phyloP scores from a whole-genome alignment of 148 eudicot genomes.

The Limonium bicolor region DNA sequence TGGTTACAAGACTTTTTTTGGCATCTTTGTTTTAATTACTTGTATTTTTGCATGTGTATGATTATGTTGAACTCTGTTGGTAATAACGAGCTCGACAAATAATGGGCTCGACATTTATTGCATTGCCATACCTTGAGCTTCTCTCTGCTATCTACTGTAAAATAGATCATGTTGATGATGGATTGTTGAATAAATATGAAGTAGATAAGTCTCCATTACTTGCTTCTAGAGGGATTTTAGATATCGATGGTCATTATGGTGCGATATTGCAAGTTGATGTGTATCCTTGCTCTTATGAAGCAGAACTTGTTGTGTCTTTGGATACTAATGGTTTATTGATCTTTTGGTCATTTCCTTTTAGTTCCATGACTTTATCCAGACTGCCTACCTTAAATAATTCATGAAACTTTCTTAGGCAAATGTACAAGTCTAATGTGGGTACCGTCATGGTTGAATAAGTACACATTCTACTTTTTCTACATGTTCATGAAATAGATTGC shows the following conservation, averaged over 20 bases:
- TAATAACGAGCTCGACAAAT: too few relatives aligned
- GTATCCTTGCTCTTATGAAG: constrained; percentile 36
- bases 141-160: constrained; percentile 29
- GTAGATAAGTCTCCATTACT: constrained; percentile 19
- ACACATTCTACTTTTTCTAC: constrained; percentile 55
- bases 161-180: constrained; percentile 14
- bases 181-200: constrained; percentile 14
- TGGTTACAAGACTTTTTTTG: too few relatives aligned
- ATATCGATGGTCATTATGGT: constrained; percentile 61
- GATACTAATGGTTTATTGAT: constrained; percentile 59
- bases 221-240: constrained; percentile 31
- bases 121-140: constrained; percentile 42
- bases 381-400: constrained; percentile 48
- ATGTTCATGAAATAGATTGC: constrained; percentile 56
- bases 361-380: constrained; percentile 31
- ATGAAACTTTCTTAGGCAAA: constrained; percentile 43
- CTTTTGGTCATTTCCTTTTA: constrained; percentile 57
- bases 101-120: too few relatives aligned
- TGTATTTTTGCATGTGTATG: too few relatives aligned
- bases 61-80: too few relatives aligned
- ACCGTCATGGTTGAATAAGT: constrained; percentile 36
- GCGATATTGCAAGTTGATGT: constrained; percentile 60
- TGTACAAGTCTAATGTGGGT: constrained; percentile 69
- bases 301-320: constrained; percentile 64
- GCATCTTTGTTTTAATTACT: too few relatives aligned